Base-by-base conservation (phyloP, 768 basidiomycete species). In the Mycena indigotica region DNA sequence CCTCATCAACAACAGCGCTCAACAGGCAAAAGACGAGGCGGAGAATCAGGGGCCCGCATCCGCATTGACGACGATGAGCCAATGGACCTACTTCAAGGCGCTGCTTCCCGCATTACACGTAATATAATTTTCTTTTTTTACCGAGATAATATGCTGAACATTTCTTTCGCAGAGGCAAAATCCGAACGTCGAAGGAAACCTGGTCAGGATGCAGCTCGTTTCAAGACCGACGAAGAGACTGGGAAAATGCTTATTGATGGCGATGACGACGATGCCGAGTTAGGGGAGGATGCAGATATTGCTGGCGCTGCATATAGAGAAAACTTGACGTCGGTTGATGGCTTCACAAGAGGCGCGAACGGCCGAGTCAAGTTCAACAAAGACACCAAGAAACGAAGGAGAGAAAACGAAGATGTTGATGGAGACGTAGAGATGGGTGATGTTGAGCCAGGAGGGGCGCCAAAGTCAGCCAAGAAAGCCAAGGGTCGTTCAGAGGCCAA, bases 341-440 rank as follows among this genome's bases (percentile, higher is more conserved):
- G 95, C 21, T 94, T 94, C 75, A 89, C 83, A 2, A 85, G 95
- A 26, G 91, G 93, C 23, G 77, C 86, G 1, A 86, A 84, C 60
- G 97, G 97, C 4, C 85, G 84, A 53, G 74, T 98, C 69, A 95
- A 93, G 72, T 98, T 98, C 75, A 93, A 97, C 78, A 98, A 97
- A 71, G 89, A 96, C 67, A 98, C 94, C 32, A 98, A 95, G 73
- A 95, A 96, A 72, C 86, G 94, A 56, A 75, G 94, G 58, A 82
- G 89, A 50, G 86, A 86, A 51, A 83, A 86, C 56, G 80, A 80
- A 57, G 84, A 84, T 17, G 77, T 76, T 5, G 84, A 80, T 5
- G 78, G 74, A 50, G 87, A 90, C 58, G 77, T 91, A 51, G 89
- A 93, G 60, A 88, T 93, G 84, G 91, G 77, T 24, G 91, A 93